A percentile compares a stretch with the other conserved stretches of the same genome.
Conservation (phyloP, 768 basidiomycete genomes). For the Tylopilus balloui region DNA sequence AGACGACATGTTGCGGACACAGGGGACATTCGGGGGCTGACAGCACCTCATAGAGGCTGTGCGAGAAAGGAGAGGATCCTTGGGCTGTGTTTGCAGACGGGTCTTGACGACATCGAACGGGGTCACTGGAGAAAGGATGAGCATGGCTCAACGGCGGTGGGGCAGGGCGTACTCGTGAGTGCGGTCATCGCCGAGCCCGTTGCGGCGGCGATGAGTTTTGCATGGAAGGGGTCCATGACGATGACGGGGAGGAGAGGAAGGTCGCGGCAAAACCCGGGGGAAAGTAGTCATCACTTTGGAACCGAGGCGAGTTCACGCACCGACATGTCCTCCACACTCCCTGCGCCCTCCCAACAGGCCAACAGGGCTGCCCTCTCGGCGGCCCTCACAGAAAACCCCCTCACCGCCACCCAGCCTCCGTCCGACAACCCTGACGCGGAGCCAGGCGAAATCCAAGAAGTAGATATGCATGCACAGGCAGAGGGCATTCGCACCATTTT, state of each 20-base stretch:
- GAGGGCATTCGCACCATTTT: slow-evolving; percentile 89
- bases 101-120: slow-evolving; percentile 99
- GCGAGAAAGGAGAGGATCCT: slow-evolving; percentile 47
- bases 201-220: slow-evolving; percentile 77
- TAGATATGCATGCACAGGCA: slow-evolving; percentile 79
- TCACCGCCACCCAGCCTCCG: neutral
- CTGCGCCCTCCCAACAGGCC: slow-evolving; percentile 67
- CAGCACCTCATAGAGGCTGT: slow-evolving; percentile 61
- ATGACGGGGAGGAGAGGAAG: neutral
- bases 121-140: slow-evolving; percentile 68
- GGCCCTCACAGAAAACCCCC: slow-evolving; percentile 59
- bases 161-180: slow-evolving; percentile 61
- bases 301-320: neutral
- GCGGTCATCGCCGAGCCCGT: slow-evolving; percentile 79
- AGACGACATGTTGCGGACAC: slow-evolving; percentile 77
- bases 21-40: slow-evolving; percentile 51
- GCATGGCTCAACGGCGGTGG: neutral
- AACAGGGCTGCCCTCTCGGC: slow-evolving; percentile 74
- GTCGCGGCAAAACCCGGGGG: slow-evolving; percentile 26
- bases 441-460: slow-evolving; percentile 83
- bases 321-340: slow-evolving; percentile 38
- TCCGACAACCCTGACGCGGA: slow-evolving; percentile 47
- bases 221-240: slow-evolving; percentile 63
- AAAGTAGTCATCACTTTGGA: neutral
- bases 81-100: slow-evolving; percentile 88